Conservation (phyloP, 495 filamentous ascomycete genomes). For the Daldinia childiae region DNA sequence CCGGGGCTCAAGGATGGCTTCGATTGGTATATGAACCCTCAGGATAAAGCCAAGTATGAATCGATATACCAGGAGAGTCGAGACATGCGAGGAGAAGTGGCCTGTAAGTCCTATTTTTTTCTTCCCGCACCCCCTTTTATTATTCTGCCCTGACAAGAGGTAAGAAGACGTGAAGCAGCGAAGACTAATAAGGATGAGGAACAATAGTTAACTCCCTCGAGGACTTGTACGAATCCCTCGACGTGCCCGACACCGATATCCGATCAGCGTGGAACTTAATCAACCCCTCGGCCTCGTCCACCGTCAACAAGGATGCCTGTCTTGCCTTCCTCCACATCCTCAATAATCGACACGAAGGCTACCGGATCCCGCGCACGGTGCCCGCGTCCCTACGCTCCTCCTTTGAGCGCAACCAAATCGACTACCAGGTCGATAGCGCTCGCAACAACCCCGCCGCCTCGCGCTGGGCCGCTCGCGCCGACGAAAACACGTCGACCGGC, state of each 20-base stretch:
- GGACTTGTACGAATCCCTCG: conserved; percentile 86
- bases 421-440: conserved; percentile 87
- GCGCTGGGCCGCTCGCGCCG: conserved; percentile 73
- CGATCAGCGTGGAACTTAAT: conserved; percentile 96
- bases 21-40: conserved; percentile 98
- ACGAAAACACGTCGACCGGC: conserved; percentile 80
- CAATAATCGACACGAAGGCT: conserved; percentile 93
- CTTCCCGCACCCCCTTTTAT: neutral
- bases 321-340: conserved; percentile 96
- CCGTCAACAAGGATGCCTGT: conserved; percentile 92
- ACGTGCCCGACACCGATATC: conserved; percentile 95
- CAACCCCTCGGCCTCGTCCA: conserved; percentile 79
- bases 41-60: conserved; percentile 91
- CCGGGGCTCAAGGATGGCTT: conserved; percentile 92
- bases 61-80: conserved; percentile 93
- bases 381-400: conserved; percentile 87
- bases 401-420: conserved; percentile 93
- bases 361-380: conserved; percentile 90
- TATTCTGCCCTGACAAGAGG: neutral
- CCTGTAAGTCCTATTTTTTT: conserved; percentile 64
- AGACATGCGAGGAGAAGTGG: conserved; percentile 82
- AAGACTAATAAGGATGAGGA: conserved; percentile 19
- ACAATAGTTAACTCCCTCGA: conserved; percentile 77
- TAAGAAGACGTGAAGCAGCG: neutral
- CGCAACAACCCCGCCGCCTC: conserved; percentile 62